Base-by-base conservation (phyloP, 306 rosid genomes). In the Ochetophila trinervis region DNA sequence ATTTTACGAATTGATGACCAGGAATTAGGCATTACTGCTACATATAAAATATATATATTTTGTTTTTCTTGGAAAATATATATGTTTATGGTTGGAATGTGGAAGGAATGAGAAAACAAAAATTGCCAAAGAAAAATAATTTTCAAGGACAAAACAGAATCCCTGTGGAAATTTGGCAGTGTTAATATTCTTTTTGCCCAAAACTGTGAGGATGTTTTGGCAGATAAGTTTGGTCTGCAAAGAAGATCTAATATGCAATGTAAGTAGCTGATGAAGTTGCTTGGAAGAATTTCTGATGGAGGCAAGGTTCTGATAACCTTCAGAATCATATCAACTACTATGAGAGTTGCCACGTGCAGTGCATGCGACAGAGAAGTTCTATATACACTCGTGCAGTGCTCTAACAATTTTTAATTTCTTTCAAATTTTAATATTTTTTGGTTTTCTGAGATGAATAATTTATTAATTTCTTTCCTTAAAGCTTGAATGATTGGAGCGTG, bases 401-500 rank as follows among this genome's bases (percentile, higher is more conserved):
- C 40, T 23, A n/a, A n/a, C 49, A 17, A 49, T 49, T 15, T 49
- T 16, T 8, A 3, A 45, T 45, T 45, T 1, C 11, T 8, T 8
- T 8, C 50, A 45, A 45, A 45, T 45, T 8, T 8, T 45, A 45
- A 0, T 45, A 45, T 45, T 45, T 8, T 45, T 45, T 10, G 11
- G 16, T 8, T 10, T 45, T 45, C 7, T 45, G 32, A 27, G 32
- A 27, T 2, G 32, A 45, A 45, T 8, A 8, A 45, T 45, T 45
- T 5, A 23, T 40, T 4, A 34, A 21, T 71, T 16, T 14, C 3
- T 34, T 13, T 8, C 19, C 6, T 55, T 47, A 16, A 10, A 15
- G 50, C 49, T 55, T 30, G 68, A 67, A 73, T 67, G 63, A 68
- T 72, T 57, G 82, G 72, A 63, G 78, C 75, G 78, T 78, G 78